Evolutionary conservation across 2,329 filamentous ascomycete genomes (phyloP).

Genomic region (Epichloe baconii): DNA sequence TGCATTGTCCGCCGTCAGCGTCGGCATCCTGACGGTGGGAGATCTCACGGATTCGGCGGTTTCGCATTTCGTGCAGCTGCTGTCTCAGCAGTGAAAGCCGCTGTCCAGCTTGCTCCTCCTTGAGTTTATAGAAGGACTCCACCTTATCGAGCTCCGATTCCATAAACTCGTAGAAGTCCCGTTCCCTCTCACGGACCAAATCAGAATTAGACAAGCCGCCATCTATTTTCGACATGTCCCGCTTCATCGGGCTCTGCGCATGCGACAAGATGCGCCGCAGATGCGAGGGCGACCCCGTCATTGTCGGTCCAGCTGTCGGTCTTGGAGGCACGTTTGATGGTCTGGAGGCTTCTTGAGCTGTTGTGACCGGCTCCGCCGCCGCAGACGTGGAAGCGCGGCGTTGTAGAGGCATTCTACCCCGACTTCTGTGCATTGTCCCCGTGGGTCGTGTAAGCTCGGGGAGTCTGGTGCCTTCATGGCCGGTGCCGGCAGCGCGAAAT

Average conservation of each 20-base stretch:
- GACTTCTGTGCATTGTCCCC: slow-evolving; percentile 8
- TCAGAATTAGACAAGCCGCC: slow-evolving; percentile 34
- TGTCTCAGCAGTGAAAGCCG: slow-evolving; percentile 59
- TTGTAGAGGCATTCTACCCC: slow-evolving; percentile 16
- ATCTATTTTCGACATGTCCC: slow-evolving; percentile 22
- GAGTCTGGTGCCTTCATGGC: slow-evolving; percentile 28
- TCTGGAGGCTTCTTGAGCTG: background rate
- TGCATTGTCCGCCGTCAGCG: slow-evolving; percentile 12
- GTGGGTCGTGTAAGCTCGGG: slow-evolving; percentile 13
- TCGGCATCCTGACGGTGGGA: slow-evolving; percentile 26
- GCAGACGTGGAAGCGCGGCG: slow-evolving; percentile 26
- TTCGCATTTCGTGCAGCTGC: slow-evolving; percentile 87
- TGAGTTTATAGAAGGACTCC: slow-evolving; percentile 74
- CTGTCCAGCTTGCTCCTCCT: slow-evolving; percentile 72
- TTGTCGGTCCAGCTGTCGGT: slow-evolving; percentile 2
- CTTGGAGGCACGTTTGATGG: slow-evolving; percentile 7
- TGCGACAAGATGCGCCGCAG: slow-evolving; percentile 25
- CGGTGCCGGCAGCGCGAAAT: slow-evolving; percentile 41
- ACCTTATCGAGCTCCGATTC: slow-evolving; percentile 83
- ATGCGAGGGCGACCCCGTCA: slow-evolving; percentile 15
- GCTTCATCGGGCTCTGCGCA: slow-evolving; percentile 6
- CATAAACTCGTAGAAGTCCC: slow-evolving; percentile 79
- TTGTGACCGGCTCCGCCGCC: slow-evolving; percentile 13
- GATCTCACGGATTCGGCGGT: slow-evolving; percentile 64
- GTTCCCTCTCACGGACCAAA: slow-evolving; percentile 58